Conservation (phyloP, 1,139 yeast genomes). For the Yamadazyma diospyri region DNA sequence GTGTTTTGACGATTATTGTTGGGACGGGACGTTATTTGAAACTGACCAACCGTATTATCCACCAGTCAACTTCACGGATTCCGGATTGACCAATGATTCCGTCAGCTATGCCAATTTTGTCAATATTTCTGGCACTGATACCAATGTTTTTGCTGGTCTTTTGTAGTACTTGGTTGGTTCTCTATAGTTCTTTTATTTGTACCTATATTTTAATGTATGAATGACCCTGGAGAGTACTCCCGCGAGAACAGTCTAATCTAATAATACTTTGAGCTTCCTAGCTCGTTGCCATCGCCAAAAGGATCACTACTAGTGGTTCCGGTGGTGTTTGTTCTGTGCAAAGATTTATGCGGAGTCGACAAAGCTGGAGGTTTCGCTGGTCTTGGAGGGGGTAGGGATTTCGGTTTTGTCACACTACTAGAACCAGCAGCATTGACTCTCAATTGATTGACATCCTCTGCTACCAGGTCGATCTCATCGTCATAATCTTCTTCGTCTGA, state of each 20-base stretch:
- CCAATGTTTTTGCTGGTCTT: background rate
- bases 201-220: constrained; percentile 60
- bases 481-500: constrained; percentile 25
- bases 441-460: constrained; percentile 17
- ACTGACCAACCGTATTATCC: constrained; percentile 15
- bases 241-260: no score
- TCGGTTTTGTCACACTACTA: constrained; percentile 7
- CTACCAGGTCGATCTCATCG: constrained; percentile 18
- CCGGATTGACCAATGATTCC: constrained; percentile 27
- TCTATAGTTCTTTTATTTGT: no score
- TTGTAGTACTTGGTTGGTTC: no score
- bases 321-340: constrained; percentile 23
- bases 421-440: constrained; percentile 11
- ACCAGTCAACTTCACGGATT: constrained; percentile 27
- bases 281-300: constrained; percentile 63
- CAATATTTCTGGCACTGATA: constrained; percentile 62
- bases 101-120: background rate
- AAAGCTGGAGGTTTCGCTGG: constrained; percentile 27
- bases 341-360: constrained; percentile 9
- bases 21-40: constrained; percentile 30
- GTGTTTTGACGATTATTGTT: constrained; percentile 40
- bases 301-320: constrained; percentile 48
- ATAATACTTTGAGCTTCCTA: constrained; percentile 12
- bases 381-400: constrained; percentile 33
- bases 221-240: no score